Conservation (phyloP, 108 stramenopile species). For the Discostella pseudostelligera region DNA sequence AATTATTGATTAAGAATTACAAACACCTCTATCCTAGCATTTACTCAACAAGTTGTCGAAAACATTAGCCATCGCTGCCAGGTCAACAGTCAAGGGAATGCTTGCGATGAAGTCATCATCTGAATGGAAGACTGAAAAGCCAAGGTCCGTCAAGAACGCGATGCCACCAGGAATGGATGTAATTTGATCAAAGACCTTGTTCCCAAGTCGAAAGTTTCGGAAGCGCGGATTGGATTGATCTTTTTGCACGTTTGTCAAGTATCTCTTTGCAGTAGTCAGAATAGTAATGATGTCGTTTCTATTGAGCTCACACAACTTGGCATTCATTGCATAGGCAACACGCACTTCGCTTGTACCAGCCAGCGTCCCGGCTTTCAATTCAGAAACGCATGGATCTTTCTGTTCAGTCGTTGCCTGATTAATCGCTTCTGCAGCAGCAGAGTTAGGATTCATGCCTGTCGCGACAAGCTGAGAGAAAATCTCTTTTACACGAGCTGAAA, state of each 20-base stretch:
- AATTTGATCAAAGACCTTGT: constrained; percentile 75
- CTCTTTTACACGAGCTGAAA: constrained; percentile 48
- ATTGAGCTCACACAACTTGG: constrained; percentile 29
- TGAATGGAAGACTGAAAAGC: constrained; percentile 56
- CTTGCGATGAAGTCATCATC: constrained; percentile 62
- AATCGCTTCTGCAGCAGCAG: constrained; percentile 58
- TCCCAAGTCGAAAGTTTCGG: constrained; percentile 63
- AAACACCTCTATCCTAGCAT: no score
- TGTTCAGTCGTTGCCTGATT: constrained; percentile 32
- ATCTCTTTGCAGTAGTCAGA: constrained; percentile 57
- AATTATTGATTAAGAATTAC: no score
- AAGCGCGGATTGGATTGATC: constrained; percentile 65
- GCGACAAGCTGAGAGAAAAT: constrained; percentile 49
- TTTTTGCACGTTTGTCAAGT: constrained; percentile 59
- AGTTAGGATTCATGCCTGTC: constrained; percentile 50
- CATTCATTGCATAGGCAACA: constrained; percentile 9
- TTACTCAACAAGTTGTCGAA: constrained; percentile 19
- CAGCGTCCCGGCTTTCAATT: constrained; percentile 19
- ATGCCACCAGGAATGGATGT: constrained; percentile 54
- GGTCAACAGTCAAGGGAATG: constrained; percentile 37
- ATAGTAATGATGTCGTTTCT: constrained; percentile 13
- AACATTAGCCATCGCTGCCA: constrained; percentile 15
- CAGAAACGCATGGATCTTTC: not conserved
- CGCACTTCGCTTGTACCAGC: constrained; percentile 13
- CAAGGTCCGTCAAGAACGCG: constrained; percentile 49